phyloP scores from a whole-genome alignment of 2,329 filamentous ascomycete species.

The Cryphonectria naterciae region DNA sequence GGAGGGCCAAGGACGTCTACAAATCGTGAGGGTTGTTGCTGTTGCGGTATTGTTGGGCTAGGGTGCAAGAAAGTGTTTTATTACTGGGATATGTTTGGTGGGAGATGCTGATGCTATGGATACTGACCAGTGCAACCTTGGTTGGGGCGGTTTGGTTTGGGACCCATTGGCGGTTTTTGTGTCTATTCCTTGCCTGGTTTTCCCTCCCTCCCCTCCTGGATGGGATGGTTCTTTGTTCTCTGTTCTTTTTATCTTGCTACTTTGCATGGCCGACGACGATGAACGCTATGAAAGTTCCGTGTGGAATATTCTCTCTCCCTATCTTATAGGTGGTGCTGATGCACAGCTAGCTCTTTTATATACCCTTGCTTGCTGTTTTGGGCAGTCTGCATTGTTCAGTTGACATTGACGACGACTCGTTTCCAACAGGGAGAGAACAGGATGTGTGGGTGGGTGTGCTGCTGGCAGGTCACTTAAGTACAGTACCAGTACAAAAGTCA shows the following conservation, averaged over 20 bases:
- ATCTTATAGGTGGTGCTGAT: not conserved
- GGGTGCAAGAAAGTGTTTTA: not conserved
- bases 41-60: not conserved
- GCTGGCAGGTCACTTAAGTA: not conserved
- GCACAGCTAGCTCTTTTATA: not conserved
- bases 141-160: not conserved
- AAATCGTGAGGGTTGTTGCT: slow-evolving; percentile 16
- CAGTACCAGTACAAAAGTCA: not conserved
- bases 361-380: not conserved
- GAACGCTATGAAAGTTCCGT: not conserved
- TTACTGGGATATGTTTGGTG: not conserved
- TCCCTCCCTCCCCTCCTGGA: not conserved
- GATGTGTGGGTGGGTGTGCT: not conserved
- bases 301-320: not conserved
- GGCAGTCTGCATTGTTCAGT: not conserved
- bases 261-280: not conserved
- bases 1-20: slow-evolving; percentile 27
- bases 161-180: not conserved
- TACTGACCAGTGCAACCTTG: not conserved
- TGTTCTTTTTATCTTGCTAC: not conserved
- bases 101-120: not conserved
- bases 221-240: not conserved
- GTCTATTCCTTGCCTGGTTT: not conserved
- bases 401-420: not conserved
- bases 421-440: not conserved